Base-by-base conservation (phyloP, 306 rosid genomes). In the Biancaea sappan region DNA sequence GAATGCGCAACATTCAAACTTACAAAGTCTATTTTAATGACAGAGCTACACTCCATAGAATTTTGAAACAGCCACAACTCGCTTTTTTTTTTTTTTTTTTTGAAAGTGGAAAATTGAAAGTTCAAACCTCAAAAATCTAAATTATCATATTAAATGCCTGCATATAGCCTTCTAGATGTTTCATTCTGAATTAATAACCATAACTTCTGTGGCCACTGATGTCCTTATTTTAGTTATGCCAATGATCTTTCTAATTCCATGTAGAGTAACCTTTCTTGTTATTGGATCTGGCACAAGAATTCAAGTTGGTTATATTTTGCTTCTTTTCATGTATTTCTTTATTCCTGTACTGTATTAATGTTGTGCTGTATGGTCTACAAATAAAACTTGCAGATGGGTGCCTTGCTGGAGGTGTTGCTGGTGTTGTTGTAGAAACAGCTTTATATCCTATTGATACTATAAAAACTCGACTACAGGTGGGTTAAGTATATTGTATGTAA, bases 401-500 rank as follows among this genome's bases (percentile, higher is more conserved):
- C 53, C 80, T 94, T 67, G 96, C 98, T 73, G 98, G 97, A 80
- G 98, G 96, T 76, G 76, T 87, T 69, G 92, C 98, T 24, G 98
- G 96, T 37, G 96, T 87, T 21, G 81, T 92, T 73, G 98, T 94
- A 63, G 98, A 94, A 83, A 81, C 98, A 66, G 91, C 85, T 77
- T 82, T 94, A 69, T 94, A 94, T 69, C 97, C 98, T 62, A 94
- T 94, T 73, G 98, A 91, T 83, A 94, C 98, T 52, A 91, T 94
- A 78, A 94, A 91, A 87, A 94, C 98, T 46, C 91, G 98, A 76
- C 84, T 94, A 34, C 98, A 94, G 97, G 98, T 90, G 78, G 75
- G 73, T 80, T 81, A 81, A 40, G 51, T 66, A 32, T 66, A 69
- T 43, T n/a, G 16, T 72, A 18, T 37, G 18, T 28, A 37, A 18